Evolutionary conservation across 2,329 filamentous ascomycete genomes (phyloP).

Genomic region (Xylariaceae sp.): DNA sequence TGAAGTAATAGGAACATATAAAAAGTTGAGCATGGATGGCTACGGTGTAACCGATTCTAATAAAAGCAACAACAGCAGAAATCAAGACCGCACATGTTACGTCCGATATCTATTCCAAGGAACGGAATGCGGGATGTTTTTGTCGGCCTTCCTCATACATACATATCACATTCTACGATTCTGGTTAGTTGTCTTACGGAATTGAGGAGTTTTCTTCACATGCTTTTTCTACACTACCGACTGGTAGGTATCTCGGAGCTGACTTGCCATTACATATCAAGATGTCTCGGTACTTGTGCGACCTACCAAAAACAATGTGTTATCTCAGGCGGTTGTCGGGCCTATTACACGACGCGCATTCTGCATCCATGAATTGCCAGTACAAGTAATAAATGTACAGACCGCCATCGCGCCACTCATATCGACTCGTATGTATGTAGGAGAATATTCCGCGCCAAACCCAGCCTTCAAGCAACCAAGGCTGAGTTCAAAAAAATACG

Average conservation of each 20-base stretch:
- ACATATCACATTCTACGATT: neutral
- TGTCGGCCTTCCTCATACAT: neutral
- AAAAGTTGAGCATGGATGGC: neutral
- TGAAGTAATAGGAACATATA: no score
- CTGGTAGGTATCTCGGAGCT: no score
- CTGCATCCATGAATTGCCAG: neutral
- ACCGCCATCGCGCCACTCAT: neutral
- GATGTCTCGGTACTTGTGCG: neutral
- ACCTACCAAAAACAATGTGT: neutral
- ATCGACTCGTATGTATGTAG: no score
- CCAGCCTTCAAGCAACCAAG: slow-evolving; percentile 1
- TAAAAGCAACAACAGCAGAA: neutral
- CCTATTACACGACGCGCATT: neutral
- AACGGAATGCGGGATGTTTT: neutral
- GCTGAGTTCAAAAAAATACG: neutral
- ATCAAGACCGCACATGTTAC: neutral
- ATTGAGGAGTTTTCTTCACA: no score
- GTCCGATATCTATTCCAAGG: no score
- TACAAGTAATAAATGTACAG: neutral
- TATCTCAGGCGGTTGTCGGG: neutral
- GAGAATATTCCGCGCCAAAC: neutral
- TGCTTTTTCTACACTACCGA: no score
- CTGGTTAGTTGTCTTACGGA: neutral
- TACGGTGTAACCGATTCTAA: neutral
- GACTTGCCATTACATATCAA: neutral